A percentile compares a stretch with the other conserved stretches of the same genome.
phyloP scores from a whole-genome alignment of 2,329 filamentous ascomycete species.

The Boeremia exigua region DNA sequence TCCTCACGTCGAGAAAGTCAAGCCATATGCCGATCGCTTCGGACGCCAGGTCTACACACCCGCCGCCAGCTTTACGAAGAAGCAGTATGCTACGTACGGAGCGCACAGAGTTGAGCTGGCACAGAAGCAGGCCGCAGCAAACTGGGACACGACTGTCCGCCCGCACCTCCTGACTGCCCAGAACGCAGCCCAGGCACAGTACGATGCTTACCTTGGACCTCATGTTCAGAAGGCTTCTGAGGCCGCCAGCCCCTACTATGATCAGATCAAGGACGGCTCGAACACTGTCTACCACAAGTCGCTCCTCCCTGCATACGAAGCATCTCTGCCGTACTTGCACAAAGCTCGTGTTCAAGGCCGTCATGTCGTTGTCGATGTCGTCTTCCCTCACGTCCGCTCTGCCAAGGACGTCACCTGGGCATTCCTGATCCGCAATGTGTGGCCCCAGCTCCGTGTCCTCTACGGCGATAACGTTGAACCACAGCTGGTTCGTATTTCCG shows the following conservation, averaged over 20 bases:
- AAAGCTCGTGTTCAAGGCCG: constrained; percentile 72
- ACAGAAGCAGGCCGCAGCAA: constrained; percentile 67
- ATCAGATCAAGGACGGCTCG: constrained; percentile 66
- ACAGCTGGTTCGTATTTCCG: constrained; percentile 88
- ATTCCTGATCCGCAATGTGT: constrained; percentile 78
- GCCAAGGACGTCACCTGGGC: constrained; percentile 71
- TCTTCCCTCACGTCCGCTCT: constrained; percentile 74
- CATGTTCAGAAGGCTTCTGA: constrained; percentile 69
- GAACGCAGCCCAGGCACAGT: constrained; percentile 66
- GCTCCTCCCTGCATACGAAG: constrained; percentile 76
- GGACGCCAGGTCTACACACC: constrained; percentile 72
- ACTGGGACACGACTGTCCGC: constrained; percentile 81
- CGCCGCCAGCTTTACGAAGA: constrained; percentile 66
- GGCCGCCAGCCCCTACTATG: constrained; percentile 73
- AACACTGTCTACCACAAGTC: constrained; percentile 74
- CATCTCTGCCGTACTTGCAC: constrained; percentile 74
- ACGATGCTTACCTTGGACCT: constrained; percentile 74
- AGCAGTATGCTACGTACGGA: constrained; percentile 70
- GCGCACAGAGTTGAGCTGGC: constrained; percentile 74
- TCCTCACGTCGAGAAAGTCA: constrained; percentile 77
- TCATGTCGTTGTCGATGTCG: constrained; percentile 70
- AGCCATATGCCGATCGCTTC: constrained; percentile 71
- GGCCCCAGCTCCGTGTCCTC: constrained; percentile 79
- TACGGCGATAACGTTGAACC: constrained; percentile 95
- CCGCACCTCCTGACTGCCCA: constrained; percentile 75